Percentiles rank a stretch among this genome's conserved stretches.
Evolutionary conservation across 106 monocot species (phyloP).

Genomic region (Alisma plantagoaquatica): DNA sequence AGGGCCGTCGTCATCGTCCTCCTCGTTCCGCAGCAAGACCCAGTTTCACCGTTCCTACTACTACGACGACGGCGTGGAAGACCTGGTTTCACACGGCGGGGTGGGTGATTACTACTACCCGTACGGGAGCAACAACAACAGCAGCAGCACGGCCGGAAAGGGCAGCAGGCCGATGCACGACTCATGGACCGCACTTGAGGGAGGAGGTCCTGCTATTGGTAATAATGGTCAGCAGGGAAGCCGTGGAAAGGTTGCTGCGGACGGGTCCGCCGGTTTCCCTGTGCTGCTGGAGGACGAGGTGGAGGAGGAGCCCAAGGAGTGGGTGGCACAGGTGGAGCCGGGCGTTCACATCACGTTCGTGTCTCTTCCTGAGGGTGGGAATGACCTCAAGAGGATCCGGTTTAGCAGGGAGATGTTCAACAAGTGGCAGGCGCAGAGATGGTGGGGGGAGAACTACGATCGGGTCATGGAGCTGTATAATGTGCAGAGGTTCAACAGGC

Average conservation of each 20-base stretch:
- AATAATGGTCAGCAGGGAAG: too few relatives aligned
- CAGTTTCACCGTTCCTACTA: conserved; percentile 13
- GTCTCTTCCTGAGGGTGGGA: conserved; percentile 65
- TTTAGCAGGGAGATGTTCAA: conserved; percentile 98
- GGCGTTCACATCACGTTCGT: conserved; percentile 91
- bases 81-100: conserved; percentile 5
- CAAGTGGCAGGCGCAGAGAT: conserved; percentile 97
- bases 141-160: too few relatives aligned
- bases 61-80: conserved; percentile 14
- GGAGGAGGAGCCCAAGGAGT: conserved; percentile 57
- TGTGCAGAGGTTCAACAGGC: conserved; percentile 78
- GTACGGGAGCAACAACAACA: too few relatives aligned
- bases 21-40: conserved; percentile 17
- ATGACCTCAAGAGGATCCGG: conserved; percentile 88
- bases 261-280: conserved; percentile 14
- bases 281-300: conserved; percentile 36
- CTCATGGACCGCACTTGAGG: too few relatives aligned
- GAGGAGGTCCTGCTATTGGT: too few relatives aligned
- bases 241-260: too few relatives aligned
- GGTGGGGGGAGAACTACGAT: conserved; percentile 99
- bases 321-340: conserved; percentile 93
- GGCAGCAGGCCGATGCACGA: too few relatives aligned
- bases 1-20: not conserved
- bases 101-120: conserved; percentile 12
- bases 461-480: conserved; percentile 88